A percentile compares a stretch with the other conserved stretches of the same genome.
These are phyloP conservation scores for Euphorbia peplus DNA, from an alignment of 345 rosid species.

Conservation along the genomic window DNA sequence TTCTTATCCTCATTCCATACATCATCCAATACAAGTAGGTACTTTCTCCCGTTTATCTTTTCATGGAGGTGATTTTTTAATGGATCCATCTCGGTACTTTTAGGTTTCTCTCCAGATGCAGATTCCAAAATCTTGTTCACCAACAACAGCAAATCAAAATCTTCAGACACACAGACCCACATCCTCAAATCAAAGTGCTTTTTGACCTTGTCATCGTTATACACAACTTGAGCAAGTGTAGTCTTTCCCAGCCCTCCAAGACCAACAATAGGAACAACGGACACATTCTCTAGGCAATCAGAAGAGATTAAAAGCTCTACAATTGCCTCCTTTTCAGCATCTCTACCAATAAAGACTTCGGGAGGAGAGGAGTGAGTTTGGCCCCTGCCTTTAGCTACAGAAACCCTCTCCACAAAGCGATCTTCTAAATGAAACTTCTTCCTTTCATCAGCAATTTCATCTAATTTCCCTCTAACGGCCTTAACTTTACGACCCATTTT, in stretches of 20 bases:
- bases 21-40: slow-evolving; percentile 23
- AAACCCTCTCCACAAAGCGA: not conserved
- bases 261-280: slow-evolving; percentile 27
- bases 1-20: not conserved
- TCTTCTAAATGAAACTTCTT: not conserved
- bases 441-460: slow-evolving; percentile 11
- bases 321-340: slow-evolving; percentile 16
- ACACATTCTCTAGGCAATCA: slow-evolving; percentile 1
- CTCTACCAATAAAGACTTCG: slow-evolving; percentile 17
- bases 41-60: not conserved
- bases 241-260: slow-evolving; percentile 28
- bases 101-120: not conserved
- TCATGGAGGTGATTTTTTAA: not conserved
- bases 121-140: not conserved
- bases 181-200: slow-evolving; percentile 18
- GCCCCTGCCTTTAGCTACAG: not conserved
- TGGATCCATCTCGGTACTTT: not conserved
- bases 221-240: slow-evolving; percentile 23
- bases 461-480: slow-evolving; percentile 18
- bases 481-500: slow-evolving; percentile 15
- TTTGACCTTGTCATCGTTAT: slow-evolving; percentile 14
- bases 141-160: not conserved
- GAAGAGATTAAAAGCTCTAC: slow-evolving; percentile 9
- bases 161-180: not conserved
- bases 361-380: slow-evolving; percentile 4